Conservation (phyloP, 345 rosid genomes). For the Hibiscus mutabilis region DNA sequence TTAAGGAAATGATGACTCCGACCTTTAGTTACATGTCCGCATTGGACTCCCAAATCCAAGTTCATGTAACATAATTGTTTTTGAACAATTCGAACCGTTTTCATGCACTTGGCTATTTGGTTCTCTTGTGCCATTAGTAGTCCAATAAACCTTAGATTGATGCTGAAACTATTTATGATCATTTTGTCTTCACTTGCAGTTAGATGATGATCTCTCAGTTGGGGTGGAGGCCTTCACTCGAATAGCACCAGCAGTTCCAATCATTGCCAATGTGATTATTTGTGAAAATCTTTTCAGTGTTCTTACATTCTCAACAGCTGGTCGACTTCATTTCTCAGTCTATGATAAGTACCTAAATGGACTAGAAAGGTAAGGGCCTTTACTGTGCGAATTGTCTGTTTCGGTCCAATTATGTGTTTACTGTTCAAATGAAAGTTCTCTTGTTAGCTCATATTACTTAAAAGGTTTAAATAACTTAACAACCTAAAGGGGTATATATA, state of each 20-base stretch:
- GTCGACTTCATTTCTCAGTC: constrained; percentile 66
- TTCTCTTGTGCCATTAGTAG: neutral
- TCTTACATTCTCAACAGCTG: constrained; percentile 55
- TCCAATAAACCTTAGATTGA: neutral
- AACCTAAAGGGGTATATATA: neutral
- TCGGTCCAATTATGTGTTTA: neutral
- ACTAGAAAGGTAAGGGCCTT: constrained; percentile 56
- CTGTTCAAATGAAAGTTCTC: neutral
- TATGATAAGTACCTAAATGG: constrained; percentile 76
- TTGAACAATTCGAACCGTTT: neutral
- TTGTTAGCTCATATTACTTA: neutral
- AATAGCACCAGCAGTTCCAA: constrained; percentile 82
- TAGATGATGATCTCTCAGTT: constrained; percentile 67
- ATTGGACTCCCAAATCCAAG: neutral
- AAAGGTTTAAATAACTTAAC: neutral
- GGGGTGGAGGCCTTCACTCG: constrained; percentile 88
- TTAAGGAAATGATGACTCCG: neutral
- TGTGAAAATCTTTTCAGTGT: constrained; percentile 82
- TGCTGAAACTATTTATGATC: neutral
- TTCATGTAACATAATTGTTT: neutral
- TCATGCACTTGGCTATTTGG: neutral
- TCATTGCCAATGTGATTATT: constrained; percentile 70
- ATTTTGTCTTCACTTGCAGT: constrained; percentile 40
- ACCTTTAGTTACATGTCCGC: neutral
- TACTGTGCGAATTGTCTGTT: neutral